phyloP scores from a whole-genome alignment of 805 yeast genomes.

The Wickerhamomyces chambardii region DNA sequence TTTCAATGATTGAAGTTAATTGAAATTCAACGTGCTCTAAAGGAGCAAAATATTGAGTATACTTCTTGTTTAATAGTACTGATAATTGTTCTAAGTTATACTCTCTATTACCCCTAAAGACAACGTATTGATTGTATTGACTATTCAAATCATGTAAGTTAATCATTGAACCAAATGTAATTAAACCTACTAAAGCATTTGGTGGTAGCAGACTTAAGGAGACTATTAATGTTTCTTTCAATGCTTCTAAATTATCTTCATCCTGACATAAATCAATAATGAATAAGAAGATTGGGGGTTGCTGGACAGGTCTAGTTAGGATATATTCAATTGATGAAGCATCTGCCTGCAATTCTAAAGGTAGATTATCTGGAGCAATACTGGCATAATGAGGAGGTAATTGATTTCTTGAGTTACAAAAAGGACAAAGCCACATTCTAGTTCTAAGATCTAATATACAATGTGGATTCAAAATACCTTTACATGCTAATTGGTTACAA shows the following conservation, averaged over 20 bases:
- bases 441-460: conserved; percentile 72
- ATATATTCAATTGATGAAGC: conserved; percentile 81
- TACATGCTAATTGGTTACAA: conserved; percentile 72
- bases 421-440: conserved; percentile 77
- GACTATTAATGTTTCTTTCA: conserved; percentile 72
- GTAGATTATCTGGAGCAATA: conserved; percentile 67
- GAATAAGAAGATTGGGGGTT: conserved; percentile 81
- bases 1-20: conserved; percentile 71
- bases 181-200: conserved; percentile 78
- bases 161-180: conserved; percentile 86
- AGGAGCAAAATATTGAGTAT: conserved; percentile 64
- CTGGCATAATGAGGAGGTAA: conserved; percentile 78
- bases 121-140: conserved; percentile 63
- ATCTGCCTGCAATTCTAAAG: conserved; percentile 64
- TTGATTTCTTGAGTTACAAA: conserved; percentile 71
- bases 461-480: conserved; percentile 81
- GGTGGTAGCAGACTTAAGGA: conserved; percentile 80
- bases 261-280: conserved; percentile 89
- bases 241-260: conserved; percentile 73
- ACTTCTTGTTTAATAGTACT: conserved; percentile 41
- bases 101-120: conserved; percentile 86
- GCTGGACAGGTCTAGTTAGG: conserved; percentile 67
- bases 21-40: conserved; percentile 76
- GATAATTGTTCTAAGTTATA: conserved; percentile 46
- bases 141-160: conserved; percentile 79